These are phyloP conservation scores for Chaetomium strumarium DNA, from an alignment of 2,329 filamentous ascomycete species.

Conservation along the genomic window DNA sequence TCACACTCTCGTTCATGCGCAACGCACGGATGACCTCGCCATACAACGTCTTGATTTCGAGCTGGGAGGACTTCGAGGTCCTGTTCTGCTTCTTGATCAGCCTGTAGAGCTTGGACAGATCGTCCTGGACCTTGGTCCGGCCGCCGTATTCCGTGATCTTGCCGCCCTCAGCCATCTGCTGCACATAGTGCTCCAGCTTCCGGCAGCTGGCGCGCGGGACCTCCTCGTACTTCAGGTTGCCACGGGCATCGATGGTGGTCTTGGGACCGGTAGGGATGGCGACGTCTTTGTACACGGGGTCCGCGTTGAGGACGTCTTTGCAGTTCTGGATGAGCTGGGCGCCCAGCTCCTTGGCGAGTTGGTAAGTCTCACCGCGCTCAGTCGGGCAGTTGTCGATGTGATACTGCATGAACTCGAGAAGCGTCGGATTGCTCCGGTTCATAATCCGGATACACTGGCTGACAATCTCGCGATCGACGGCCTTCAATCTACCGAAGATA, in stretches of 20 bases:
- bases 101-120: conserved; percentile 92
- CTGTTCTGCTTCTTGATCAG: conserved; percentile 98
- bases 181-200: conserved; percentile 97
- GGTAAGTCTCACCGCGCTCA: conserved; percentile 93
- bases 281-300: conserved; percentile 95
- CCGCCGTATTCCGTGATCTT: conserved; percentile 99
- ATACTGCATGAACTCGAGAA: conserved; percentile 99
- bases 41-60: conserved; percentile 95
- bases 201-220: conserved; percentile 80
- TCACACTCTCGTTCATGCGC: conserved; percentile 97
- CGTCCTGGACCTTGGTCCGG: conserved; percentile 95
- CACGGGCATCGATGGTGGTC: conserved; percentile 85
- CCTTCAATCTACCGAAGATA: conserved; percentile 90
- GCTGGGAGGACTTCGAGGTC: conserved; percentile 89
- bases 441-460: conserved; percentile 98
- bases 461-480: conserved; percentile 94
- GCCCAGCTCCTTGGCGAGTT: conserved; percentile 92
- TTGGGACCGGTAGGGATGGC: conserved; percentile 84
- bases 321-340: conserved; percentile 96
- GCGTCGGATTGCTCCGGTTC: conserved; percentile 94
- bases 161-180: conserved; percentile 96
- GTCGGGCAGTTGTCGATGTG: conserved; percentile 98
- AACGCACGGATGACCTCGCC: conserved; percentile 89
- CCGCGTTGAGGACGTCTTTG: conserved; percentile 76
- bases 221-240: conserved; percentile 90